Percentiles rank a stretch among this genome's conserved stretches.
Conservation (phyloP, 176 grass and related monocot species). For the Triticum monococcum region DNA sequence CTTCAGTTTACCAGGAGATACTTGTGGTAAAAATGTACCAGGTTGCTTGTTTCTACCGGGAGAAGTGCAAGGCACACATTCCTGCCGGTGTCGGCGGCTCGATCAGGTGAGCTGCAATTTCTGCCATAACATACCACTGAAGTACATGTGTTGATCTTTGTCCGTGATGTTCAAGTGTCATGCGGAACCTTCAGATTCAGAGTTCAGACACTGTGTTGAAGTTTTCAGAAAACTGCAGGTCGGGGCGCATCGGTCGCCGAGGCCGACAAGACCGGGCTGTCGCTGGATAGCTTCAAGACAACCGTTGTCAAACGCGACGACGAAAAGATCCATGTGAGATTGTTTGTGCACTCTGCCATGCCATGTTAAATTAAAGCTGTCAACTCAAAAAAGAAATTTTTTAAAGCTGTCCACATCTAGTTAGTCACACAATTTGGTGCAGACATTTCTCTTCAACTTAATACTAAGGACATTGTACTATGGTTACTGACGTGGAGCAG, state of each 20-base stretch:
- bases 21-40: background rate
- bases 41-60: constrained; percentile 27
- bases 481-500: background rate
- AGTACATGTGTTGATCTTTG: background rate
- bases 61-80: constrained; percentile 25
- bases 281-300: constrained; percentile 46
- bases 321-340: constrained; percentile 65
- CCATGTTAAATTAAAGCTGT: constrained; percentile 13
- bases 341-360: constrained; percentile 19
- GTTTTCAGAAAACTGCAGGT: constrained; percentile 39
- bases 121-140: background rate
- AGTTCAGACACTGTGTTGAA: background rate
- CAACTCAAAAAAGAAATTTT: background rate
- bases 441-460: constrained; percentile 4
- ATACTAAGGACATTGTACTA: background rate
- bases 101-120: constrained; percentile 29
- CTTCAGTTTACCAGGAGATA: background rate
- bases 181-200: background rate
- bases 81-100: constrained; percentile 28
- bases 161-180: background rate
- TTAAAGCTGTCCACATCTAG: background rate
- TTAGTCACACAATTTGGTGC: background rate
- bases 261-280: constrained; percentile 39
- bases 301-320: constrained; percentile 42
- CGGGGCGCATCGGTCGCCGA: constrained; percentile 46